phyloP scores from a whole-genome alignment of 2,329 filamentous ascomycete genomes.

The Epichloe uncinata region DNA sequence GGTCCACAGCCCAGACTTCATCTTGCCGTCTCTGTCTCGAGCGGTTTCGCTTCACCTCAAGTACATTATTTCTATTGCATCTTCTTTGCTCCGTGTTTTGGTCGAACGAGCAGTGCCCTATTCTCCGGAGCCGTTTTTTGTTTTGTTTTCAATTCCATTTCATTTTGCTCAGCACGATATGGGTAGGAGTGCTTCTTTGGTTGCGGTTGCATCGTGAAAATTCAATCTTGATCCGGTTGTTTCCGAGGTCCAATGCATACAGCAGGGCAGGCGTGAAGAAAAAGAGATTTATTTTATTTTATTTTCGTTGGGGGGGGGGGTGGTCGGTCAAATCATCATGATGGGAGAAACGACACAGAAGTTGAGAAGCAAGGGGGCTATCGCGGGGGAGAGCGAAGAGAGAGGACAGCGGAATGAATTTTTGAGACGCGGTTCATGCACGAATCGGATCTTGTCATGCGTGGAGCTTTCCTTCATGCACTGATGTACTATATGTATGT shows the following conservation, averaged over 20 bases:
- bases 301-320: background rate
- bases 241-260: background rate
- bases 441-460: background rate
- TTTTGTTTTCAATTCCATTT: background rate
- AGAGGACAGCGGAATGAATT: background rate
- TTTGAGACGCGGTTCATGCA: background rate
- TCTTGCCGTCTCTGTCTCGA: background rate
- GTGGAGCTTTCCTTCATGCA: background rate
- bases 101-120: too few relatives aligned
- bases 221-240: background rate
- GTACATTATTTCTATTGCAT: too few relatives aligned
- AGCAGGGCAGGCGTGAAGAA: background rate
- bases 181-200: background rate
- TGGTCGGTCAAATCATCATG: background rate
- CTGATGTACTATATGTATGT: constrained; percentile 4
- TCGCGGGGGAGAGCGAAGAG: too few relatives aligned
- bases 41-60: background rate
- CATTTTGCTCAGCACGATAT: too few relatives aligned
- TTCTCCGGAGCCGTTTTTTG: background rate
- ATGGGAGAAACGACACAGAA: background rate
- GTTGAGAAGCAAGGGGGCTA: background rate
- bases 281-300: background rate
- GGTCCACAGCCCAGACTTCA: background rate
- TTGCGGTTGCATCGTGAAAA: background rate
- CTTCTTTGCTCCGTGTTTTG: background rate